These are phyloP conservation scores for Aspergillus ochraceus DNA, from an alignment of 2,329 filamentous ascomycete species.

Conservation along the genomic window DNA sequence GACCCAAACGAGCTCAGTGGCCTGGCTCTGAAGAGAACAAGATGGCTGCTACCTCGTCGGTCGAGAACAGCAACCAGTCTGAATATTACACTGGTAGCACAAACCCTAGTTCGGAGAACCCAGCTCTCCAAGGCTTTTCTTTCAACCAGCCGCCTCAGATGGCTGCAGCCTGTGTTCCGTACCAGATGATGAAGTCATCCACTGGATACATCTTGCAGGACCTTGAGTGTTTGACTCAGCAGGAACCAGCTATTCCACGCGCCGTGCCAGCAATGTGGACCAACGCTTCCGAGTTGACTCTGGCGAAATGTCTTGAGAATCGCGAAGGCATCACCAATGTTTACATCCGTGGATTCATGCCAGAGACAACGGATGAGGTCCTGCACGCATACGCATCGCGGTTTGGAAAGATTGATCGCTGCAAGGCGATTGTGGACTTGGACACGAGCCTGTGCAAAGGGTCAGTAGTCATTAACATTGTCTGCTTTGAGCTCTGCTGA, in stretches of 20 bases:
- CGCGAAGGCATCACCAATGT: conserved; percentile 95
- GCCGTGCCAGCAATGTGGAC: conserved; percentile 85
- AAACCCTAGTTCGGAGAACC: conserved; percentile 55
- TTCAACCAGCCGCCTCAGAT: conserved; percentile 68
- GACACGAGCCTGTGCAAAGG: conserved; percentile 94
- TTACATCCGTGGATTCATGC: conserved; percentile 94
- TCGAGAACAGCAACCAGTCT: conserved; percentile 58
- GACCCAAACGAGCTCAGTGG: conserved; percentile 42
- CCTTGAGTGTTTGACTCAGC: conserved; percentile 66
- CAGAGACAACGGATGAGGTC: conserved; percentile 91
- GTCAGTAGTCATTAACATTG: conserved; percentile 53
- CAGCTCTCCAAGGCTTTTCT: conserved; percentile 45
- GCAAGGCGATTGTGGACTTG: conserved; percentile 97
- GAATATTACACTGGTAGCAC: conserved; percentile 62
- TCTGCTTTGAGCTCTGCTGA: conserved; percentile 23
- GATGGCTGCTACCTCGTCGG: conserved; percentile 63
- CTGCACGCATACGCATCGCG: conserved; percentile 78
- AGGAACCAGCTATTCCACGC: conserved; percentile 79
- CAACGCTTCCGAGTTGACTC: conserved; percentile 80
- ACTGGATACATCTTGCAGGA: conserved; percentile 49
- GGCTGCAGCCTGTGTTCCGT: conserved; percentile 36
- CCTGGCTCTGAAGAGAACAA: conserved; percentile 43
- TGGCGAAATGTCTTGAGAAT: conserved; percentile 93
- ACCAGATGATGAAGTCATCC: conserved; percentile 48
- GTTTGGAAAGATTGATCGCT: conserved; percentile 92